Percentiles rank a stretch among this genome's conserved stretches.
Evolutionary conservation across 179 eudicot species (phyloP).

Genomic region (Spergularia azorica): DNA sequence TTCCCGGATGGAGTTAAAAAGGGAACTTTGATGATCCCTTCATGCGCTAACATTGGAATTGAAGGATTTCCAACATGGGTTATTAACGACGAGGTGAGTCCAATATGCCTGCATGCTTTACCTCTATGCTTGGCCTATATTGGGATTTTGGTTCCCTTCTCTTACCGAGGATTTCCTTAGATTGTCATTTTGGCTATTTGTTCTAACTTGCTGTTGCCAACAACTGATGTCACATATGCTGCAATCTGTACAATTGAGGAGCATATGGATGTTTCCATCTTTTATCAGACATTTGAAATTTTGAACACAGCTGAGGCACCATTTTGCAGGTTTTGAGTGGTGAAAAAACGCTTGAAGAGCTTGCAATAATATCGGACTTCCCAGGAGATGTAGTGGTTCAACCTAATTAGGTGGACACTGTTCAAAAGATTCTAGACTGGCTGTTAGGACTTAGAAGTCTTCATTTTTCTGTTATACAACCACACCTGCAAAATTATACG

Average conservation of each 20-base stretch:
- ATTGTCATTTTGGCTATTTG: no score
- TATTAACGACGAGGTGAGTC: constrained; percentile 79
- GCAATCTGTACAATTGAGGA: not conserved
- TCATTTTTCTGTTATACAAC: no score
- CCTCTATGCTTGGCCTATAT: not conserved
- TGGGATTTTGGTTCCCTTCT: not conserved
- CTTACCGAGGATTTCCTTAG: not conserved
- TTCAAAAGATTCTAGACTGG: not conserved
- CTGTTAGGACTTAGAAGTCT: not conserved
- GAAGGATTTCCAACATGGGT: constrained; percentile 97
- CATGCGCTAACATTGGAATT: constrained; percentile 62
- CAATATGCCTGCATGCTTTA: not conserved
- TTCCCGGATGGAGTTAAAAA: constrained; percentile 77
- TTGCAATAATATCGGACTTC: constrained; percentile 28
- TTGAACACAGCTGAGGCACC: not conserved
- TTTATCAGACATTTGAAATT: not conserved
- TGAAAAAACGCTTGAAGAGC: constrained; percentile 34
- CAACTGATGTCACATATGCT: no score
- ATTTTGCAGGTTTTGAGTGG: constrained; percentile 30
- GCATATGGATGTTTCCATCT: not conserved
- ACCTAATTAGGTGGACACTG: not conserved
- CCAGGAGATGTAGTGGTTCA: not conserved
- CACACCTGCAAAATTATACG: no score
- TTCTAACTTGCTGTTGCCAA: not conserved
- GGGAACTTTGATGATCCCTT: constrained; percentile 61